Evolutionary conservation across 2,329 filamentous ascomycete species (phyloP), one percentile per base, ranked within the genome.

Genomic region (Metarhizium brunneum): DNA sequence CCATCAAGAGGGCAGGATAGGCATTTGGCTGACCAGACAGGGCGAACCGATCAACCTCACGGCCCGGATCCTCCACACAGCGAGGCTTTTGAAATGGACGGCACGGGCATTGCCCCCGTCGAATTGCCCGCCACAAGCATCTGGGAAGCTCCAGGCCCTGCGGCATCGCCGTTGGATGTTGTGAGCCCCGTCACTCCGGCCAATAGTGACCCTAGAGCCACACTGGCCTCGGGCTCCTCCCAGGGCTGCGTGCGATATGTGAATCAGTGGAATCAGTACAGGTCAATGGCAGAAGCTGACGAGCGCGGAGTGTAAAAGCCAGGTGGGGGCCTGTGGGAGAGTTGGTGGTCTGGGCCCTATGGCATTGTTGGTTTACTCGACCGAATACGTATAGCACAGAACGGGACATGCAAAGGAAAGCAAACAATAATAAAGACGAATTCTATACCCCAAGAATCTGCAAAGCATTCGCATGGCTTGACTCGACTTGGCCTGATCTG

Each of bases 81-180:
- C 56, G 63, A 62, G 54, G 61, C 67, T n/a, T 71, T 69, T 56
- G 71, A 73, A 58, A 71, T 73, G 70, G 71, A 73, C 55, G 70
- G 64, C 29, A 66, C 66, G 7, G 64, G 61, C 32, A 59, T 61
- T 10, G 61, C 63, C 29, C 67, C 69, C 13, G 61, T 66, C 14
- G 70, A 73, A 58, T 62, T 73, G 36, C 69, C 71, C 11, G 67
- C 65, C 29, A 56, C 63, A 25, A 61, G 59, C 29, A 50, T 58
- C 32, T 53, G 54, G 14, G 54, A 55, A 16, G 51, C 54, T 42
- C 45, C 50, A 43, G 40, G 50, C 47, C 36, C 36, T 18, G 13
- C 53, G 56, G 68, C 66, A 14, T 18, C 45, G 25, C 25, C 45
- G 25, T 8, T 10, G 4, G 38, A 40, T 40, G 14, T 40, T 11